phyloP scores from a whole-genome alignment of 306 rosid genomes.

The Pueraria montana region DNA sequence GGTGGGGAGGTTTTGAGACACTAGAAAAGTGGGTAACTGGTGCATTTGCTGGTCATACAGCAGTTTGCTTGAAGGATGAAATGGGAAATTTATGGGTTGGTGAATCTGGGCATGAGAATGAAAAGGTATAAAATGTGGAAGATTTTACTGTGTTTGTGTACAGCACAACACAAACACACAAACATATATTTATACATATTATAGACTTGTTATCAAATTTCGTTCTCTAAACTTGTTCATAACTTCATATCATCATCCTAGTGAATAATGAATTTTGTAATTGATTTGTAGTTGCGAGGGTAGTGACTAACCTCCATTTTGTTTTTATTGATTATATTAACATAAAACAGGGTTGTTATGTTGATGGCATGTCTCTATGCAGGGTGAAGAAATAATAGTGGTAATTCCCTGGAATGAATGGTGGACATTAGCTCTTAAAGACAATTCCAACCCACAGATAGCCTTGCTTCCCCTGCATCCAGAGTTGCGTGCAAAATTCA shows the following conservation, averaged over 20 bases:
- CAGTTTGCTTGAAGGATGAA: constrained; percentile 97
- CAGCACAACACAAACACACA: neutral
- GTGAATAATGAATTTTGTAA: neutral
- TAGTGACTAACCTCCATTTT: constrained; percentile 11
- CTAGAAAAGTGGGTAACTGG: constrained; percentile 99
- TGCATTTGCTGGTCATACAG: constrained; percentile 98
- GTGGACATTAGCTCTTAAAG: constrained; percentile 92
- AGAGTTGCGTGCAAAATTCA: constrained; percentile 77
- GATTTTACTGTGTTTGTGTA: constrained; percentile 20
- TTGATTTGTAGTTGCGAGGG: constrained; percentile 22
- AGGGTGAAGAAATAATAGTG: constrained; percentile 97
- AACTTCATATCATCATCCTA: neutral
- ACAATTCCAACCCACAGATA: constrained; percentile 90
- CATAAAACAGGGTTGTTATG: constrained; percentile 16
- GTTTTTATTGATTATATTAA: constrained; percentile 2
- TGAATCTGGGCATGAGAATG: constrained; percentile 99
- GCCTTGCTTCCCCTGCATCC: constrained; percentile 96
- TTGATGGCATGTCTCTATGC: constrained; percentile 38
- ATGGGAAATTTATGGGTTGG: constrained; percentile 97
- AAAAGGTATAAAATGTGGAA: constrained; percentile 66
- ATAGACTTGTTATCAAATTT: neutral
- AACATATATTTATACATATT: neutral
- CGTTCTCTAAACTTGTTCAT: neutral
- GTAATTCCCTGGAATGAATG: constrained; percentile 97
- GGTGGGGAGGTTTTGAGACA: constrained; percentile 99